Base-by-base conservation (phyloP, 2,329 filamentous ascomycete genomes). In the Ceratocystis ficicola region DNA sequence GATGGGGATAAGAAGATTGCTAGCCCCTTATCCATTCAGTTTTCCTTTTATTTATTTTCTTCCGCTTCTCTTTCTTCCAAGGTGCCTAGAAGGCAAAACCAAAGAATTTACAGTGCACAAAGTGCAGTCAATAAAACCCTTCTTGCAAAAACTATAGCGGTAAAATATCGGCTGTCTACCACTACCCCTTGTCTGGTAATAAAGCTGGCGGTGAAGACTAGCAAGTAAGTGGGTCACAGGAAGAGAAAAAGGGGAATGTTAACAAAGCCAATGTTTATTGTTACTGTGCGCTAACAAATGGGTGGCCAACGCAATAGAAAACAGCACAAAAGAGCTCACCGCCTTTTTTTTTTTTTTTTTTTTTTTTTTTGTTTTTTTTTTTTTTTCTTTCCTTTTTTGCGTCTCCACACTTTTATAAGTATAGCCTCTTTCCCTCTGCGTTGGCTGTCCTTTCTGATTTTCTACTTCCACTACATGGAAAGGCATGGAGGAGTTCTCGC, bases 251-350 rank as follows among this genome's bases (percentile, higher is more conserved):
- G 48, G 20, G 25, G 12, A 52, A 20, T 41, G 36, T 41, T 41
- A 25, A 52, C 48, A 52, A 52, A 52, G 48, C 48, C 48, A 52
- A 52, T 52, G 48, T 52, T 41, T 52, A 52, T 10, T 52, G 48
- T 22, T 48, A 48, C 17, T 48, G 46, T 20, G 17, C 46, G 20
- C 20, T 48, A 48, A 22, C 48, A 25, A 15, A 15, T 7, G 2
- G 41, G 36, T 41, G 57, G 36, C 10, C 36, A 3, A 10, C 36
- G 12, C 36, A 41, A 41, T 41, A 41, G 36, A 41, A 61, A 25
- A 50, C 5, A 28, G 22, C 3, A 52, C 5, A 60, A 36, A 60
- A 60, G 0, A n/a, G 25, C 28, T 60, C 55, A 60, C 32, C 55
- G 48, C 48, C 48, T 52, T 52, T 52, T 15, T 22, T 5, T 1